These are phyloP conservation scores for Rhizopogon parksii DNA, from an alignment of 1,284 basidiomycete genomes.

Conservation along the genomic window DNA sequence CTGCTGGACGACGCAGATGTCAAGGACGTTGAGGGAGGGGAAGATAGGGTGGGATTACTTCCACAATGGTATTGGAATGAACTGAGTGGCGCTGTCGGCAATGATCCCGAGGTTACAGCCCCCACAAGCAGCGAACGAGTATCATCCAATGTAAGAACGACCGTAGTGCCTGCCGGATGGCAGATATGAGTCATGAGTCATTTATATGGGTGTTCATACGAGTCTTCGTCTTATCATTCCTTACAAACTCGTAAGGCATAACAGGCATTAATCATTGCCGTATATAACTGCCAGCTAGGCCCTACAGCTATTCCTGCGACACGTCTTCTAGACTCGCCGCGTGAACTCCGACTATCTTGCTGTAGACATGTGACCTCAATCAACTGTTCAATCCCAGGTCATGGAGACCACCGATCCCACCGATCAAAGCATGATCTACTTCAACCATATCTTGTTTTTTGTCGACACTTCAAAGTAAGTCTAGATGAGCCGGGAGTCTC, in stretches of 20 bases:
- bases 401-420: background rate
- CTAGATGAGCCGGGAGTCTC: background rate
- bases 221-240: too few species aligned
- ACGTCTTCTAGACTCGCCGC: background rate
- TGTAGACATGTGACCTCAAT: background rate
- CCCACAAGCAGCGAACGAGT: conserved; percentile 4
- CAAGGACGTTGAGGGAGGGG: conserved; percentile 53
- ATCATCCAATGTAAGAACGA: background rate
- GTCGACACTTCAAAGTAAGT: conserved; percentile 4
- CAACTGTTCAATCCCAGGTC: background rate
- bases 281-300: background rate
- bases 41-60: conserved; percentile 69
- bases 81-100: background rate
- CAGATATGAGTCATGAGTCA: conserved; percentile 21
- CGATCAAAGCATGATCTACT: background rate
- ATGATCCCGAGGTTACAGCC: conserved; percentile 6
- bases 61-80: conserved; percentile 67
- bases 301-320: background rate
- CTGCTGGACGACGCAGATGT: conserved; percentile 41
- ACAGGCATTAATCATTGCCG: too few species aligned
- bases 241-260: too few species aligned
- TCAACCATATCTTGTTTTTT: background rate
- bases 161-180: conserved; percentile 15
- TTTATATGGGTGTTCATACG: background rate
- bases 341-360: conserved; percentile 1